phyloP scores from a whole-genome alignment of 805 yeast genomes.

The Cyberlindnera mississippiensis region DNA sequence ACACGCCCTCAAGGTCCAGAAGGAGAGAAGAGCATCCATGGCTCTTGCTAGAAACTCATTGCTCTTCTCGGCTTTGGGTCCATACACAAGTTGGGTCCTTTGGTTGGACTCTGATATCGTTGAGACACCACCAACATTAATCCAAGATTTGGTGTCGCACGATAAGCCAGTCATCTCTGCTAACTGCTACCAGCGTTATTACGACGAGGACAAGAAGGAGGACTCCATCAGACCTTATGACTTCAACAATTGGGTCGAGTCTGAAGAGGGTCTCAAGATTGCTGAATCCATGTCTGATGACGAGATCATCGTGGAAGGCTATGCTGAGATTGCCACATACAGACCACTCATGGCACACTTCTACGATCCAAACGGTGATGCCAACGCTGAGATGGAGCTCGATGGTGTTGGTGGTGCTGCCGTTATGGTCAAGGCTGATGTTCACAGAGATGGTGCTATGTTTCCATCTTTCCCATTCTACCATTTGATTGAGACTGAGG shows the following conservation, averaged over 20 bases:
- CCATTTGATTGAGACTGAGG: constrained; percentile 95
- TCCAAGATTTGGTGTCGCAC: constrained; percentile 84
- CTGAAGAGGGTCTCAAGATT: constrained; percentile 71
- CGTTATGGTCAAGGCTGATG: constrained; percentile 92
- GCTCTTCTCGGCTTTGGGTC: constrained; percentile 81
- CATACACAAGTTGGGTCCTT: constrained; percentile 89
- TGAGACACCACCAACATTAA: constrained; percentile 77
- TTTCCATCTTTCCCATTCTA: constrained; percentile 98
- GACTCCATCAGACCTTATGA: constrained; percentile 81
- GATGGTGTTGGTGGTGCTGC: constrained; percentile 99
- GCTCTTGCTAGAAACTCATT: constrained; percentile 92
- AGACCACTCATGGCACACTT: constrained; percentile 92
- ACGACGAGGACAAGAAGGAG: constrained; percentile 53
- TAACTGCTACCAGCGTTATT: constrained; percentile 85
- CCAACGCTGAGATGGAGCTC: constrained; percentile 67
- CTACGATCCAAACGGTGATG: constrained; percentile 63
- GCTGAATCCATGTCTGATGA: constrained; percentile 76
- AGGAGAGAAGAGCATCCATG: constrained; percentile 86
- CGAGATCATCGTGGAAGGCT: constrained; percentile 93
- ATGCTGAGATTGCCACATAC: constrained; percentile 88
- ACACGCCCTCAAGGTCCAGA: constrained; percentile 83
- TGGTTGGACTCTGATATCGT: constrained; percentile 96
- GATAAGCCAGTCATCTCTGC: constrained; percentile 88
- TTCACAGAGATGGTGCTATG: constrained; percentile 99
- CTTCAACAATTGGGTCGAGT: constrained; percentile 92